Conservation (phyloP, 768 basidiomycete species). For the Sporobolomyces phaffii region DNA sequence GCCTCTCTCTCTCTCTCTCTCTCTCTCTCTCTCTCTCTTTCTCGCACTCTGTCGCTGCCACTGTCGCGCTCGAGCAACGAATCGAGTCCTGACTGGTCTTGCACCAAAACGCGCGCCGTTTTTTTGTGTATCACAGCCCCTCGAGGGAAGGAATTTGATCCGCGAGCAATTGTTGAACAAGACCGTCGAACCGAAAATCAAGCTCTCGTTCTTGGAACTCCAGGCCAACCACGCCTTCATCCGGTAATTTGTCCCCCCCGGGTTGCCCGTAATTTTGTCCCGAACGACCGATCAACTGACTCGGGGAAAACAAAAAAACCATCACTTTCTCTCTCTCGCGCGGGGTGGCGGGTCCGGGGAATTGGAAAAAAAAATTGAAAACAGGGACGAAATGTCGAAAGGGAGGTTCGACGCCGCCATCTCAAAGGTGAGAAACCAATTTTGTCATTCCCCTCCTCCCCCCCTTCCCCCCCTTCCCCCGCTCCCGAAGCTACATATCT, state of each 20-base stretch:
- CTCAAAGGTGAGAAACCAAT: slow-evolving; percentile 51
- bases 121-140: slow-evolving; percentile 56
- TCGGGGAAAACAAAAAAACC: not conserved
- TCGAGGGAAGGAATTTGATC: slow-evolving; percentile 76
- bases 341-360: too few relatives aligned
- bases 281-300: not conserved
- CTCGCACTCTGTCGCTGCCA: not conserved
- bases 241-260: slow-evolving; percentile 47
- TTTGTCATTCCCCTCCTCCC: slow-evolving; percentile 51
- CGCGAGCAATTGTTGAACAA: slow-evolving; percentile 58
- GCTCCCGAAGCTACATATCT: not conserved
- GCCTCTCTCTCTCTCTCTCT: too few relatives aligned
- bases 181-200: slow-evolving; percentile 9
- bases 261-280: not conserved
- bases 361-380: too few relatives aligned
- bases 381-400: slow-evolving; percentile 34
- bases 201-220: slow-evolving; percentile 75
- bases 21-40: not conserved
- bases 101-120: too few relatives aligned
- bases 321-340: too few relatives aligned
- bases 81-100: too few relatives aligned
- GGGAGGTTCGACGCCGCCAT: slow-evolving; percentile 79
- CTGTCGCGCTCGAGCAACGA: too few relatives aligned
- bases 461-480: not conserved
- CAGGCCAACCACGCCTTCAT: slow-evolving; percentile 97